phyloP scores from a whole-genome alignment of 192 early-diverging fungal genomes.

The Rhizophagus prolifer region DNA sequence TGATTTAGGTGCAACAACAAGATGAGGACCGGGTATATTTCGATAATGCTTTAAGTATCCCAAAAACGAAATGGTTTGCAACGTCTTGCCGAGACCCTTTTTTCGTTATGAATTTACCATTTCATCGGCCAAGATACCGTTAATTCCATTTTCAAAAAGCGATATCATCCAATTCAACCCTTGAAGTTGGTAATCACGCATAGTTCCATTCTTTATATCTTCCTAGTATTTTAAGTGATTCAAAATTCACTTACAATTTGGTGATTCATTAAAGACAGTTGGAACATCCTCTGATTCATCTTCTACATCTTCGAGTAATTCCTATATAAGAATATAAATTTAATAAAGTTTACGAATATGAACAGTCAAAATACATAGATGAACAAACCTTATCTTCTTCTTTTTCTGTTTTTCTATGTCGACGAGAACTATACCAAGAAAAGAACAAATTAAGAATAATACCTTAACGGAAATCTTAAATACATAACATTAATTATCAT shows the following conservation, averaged over 20 bases:
- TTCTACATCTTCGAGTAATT: conserved; percentile 82
- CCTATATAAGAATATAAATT: conserved; percentile 45
- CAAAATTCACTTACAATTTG: conserved; percentile 60
- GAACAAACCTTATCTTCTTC: conserved; percentile 72
- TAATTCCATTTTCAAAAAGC: conserved; percentile 95
- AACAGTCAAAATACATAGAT: neutral
- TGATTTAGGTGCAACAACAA: conserved; percentile 96
- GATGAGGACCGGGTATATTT: conserved; percentile 78
- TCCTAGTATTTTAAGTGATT: neutral
- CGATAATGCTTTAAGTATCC: conserved; percentile 90
- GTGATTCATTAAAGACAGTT: conserved; percentile 86
- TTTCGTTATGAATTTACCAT: conserved; percentile 61
- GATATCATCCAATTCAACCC: conserved; percentile 99
- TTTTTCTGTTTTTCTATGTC: conserved; percentile 93
- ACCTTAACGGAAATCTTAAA: neutral
- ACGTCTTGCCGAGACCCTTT: conserved; percentile 92
- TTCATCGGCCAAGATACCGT: conserved; percentile 98
- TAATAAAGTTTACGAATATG: neutral
- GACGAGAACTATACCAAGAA: conserved; percentile 55
- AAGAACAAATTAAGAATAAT: neutral
- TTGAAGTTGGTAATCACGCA: conserved; percentile 96
- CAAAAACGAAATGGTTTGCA: conserved; percentile 95
- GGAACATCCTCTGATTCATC: conserved; percentile 51
- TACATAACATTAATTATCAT: neutral
- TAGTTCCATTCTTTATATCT: conserved; percentile 87